Conservation (phyloP, 1,139 yeast species). For the Zygoascus meyerae region DNA sequence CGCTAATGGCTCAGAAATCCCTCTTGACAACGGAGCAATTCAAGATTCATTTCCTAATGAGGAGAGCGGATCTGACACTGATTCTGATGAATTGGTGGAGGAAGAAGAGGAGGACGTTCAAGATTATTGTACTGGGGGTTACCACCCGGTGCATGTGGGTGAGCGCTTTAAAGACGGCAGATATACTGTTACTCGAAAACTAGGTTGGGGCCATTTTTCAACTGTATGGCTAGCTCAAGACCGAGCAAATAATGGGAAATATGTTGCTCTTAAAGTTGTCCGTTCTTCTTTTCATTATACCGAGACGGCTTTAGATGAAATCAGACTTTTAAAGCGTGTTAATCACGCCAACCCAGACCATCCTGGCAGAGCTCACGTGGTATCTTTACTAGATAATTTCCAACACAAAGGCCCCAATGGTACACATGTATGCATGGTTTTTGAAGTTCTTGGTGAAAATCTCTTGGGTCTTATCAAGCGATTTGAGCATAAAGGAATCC, state of each 20-base stretch:
- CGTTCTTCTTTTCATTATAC: conserved; percentile 63
- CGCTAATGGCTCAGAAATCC: background rate
- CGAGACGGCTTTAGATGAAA: conserved; percentile 85
- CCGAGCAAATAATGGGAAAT: conserved; percentile 36
- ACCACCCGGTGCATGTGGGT: conserved; percentile 78
- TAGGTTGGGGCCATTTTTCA: conserved; percentile 91
- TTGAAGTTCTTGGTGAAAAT: conserved; percentile 83
- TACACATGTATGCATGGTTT: conserved; percentile 79
- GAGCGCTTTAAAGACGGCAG: conserved; percentile 54
- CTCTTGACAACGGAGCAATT: background rate
- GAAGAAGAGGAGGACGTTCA: conserved; percentile 58
- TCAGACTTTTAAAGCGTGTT: conserved; percentile 50
- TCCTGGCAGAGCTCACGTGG: conserved; percentile 68
- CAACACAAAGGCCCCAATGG: conserved; percentile 79
- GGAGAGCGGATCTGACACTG: background rate
- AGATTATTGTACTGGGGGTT: conserved; percentile 79
- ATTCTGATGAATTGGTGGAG: conserved; percentile 16
- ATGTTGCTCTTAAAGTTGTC: conserved; percentile 82
- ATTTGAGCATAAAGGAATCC: conserved; percentile 65
- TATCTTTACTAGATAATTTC: conserved; percentile 66
- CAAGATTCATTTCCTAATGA: background rate
- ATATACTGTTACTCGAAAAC: conserved; percentile 65
- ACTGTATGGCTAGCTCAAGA: conserved; percentile 86
- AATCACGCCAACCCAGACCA: conserved; percentile 50
- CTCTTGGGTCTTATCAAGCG: conserved; percentile 63